A percentile compares a stretch with the other conserved stretches of the same genome.
These are phyloP conservation scores for Phytophthora podocarpi DNA, from an alignment of 352 stramenopile genomes.

Conservation along the genomic window DNA sequence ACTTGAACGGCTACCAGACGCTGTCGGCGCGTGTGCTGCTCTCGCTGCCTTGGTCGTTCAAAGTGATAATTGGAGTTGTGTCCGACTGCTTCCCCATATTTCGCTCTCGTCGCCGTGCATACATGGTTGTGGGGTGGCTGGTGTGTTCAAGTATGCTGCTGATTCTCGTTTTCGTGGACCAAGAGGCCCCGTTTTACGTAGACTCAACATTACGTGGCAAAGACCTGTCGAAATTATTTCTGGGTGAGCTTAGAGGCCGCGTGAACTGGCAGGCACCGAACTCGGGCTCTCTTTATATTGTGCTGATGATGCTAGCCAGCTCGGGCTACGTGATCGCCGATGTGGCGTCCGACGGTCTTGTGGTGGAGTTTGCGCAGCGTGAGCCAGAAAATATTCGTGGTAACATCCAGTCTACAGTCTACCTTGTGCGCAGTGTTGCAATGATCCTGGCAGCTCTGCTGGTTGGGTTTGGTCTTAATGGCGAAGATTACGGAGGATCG, in stretches of 20 bases:
- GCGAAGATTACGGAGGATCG: conserved; percentile 41
- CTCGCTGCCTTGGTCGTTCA: conserved; percentile 65
- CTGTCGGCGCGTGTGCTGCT: conserved; percentile 65
- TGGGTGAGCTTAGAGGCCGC: conserved; percentile 19
- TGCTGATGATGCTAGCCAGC: conserved; percentile 46
- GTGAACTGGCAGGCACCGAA: conserved; percentile 37
- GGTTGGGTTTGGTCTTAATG: conserved; percentile 45
- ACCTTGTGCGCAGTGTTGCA: conserved; percentile 36
- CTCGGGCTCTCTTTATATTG: conserved; percentile 38
- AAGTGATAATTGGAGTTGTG: conserved; percentile 67
- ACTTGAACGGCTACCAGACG: conserved; percentile 71
- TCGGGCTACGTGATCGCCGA: conserved; percentile 47
- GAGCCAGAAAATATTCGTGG: conserved; percentile 50
- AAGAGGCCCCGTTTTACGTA: conserved; percentile 60
- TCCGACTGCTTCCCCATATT: conserved; percentile 73
- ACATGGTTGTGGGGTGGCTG: conserved; percentile 72
- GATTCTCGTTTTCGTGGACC: conserved; percentile 44
- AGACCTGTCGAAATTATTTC: conserved; percentile 50
- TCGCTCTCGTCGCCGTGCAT: conserved; percentile 62
- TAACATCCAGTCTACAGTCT: conserved; percentile 44
- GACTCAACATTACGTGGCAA: conserved; percentile 49
- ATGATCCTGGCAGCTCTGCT: conserved; percentile 45
- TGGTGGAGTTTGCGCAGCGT: conserved; percentile 60
- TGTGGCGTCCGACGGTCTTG: conserved; percentile 41
- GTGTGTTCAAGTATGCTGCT: conserved; percentile 61